phyloP scores from a whole-genome alignment of 2,329 filamentous ascomycete species.

The Aspergillus pseudonomiae region DNA sequence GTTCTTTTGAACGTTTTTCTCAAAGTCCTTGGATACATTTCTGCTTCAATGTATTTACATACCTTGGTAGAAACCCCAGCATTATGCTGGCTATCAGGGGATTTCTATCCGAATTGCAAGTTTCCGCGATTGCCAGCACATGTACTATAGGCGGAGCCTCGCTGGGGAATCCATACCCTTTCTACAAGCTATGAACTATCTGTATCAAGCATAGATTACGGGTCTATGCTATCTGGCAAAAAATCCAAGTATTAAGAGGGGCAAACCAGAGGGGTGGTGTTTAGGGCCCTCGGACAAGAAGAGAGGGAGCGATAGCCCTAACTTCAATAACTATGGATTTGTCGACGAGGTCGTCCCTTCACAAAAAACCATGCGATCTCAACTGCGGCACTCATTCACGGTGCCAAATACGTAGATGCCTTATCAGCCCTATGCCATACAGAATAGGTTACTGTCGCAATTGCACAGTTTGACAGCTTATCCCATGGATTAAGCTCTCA shows the following conservation, averaged over 20 bases:
- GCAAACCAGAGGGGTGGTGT: neutral
- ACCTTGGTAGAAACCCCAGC: too few species aligned
- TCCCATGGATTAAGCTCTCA: neutral
- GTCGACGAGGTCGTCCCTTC: neutral
- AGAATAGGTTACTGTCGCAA: neutral
- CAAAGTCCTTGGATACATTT: too few species aligned
- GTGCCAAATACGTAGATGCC: neutral
- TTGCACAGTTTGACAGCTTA: neutral
- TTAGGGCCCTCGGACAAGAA: neutral
- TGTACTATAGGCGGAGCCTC: too few species aligned
- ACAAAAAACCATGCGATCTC: too few species aligned
- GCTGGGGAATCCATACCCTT: neutral
- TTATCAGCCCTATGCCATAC: neutral
- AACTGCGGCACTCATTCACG: neutral
- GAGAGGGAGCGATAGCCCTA: neutral
- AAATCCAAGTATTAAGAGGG: neutral
- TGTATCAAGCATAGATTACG: neutral
- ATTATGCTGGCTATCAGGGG: too few species aligned
- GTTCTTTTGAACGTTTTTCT: too few species aligned
- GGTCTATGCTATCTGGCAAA: neutral
- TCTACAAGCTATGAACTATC: neutral
- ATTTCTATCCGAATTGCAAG: too few species aligned
- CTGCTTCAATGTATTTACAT: too few species aligned
- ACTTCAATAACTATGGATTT: neutral
- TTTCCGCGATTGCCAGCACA: too few species aligned